Base-by-base conservation (phyloP, 805 yeast genomes). In the Teunomyces lycoperdinae region DNA sequence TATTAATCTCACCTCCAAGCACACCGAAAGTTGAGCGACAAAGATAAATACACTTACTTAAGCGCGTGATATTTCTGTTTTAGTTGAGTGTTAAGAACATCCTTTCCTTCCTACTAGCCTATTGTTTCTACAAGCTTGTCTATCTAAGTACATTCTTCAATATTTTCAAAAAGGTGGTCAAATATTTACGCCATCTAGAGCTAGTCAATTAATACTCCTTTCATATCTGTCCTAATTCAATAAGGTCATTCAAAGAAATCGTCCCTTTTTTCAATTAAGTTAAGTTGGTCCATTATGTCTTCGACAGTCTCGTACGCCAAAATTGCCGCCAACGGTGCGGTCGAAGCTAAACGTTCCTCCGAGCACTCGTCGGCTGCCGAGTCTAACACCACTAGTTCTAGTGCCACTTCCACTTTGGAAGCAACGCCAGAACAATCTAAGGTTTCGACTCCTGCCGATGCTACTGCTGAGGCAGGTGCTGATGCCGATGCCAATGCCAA, bases 241-340 rank as follows among this genome's bases (percentile, higher is more conserved):
- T 10, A 31, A 40, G 33, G 10, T 38, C 29, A 14, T 14, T n/a
- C 8, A 32, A 9, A 16, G 9, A 32, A 31, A 32, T 16, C 24
- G 6, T 20, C 17, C 42, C 20, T 13, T 10, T 27, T 13, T 9
- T 10, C n/a, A n/a, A 14, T 13, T 26, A 13, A 9, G 10, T 16
- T 13, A 38, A 38, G 33, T 27, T 41, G 38, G 28, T 39, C 42
- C 44, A 49, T 13, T 26, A 60, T 58, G 66, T 46, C 61, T 34
- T 44, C 58, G 46, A 56, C 71, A 34, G 61, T 70, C 36, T 71
- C 76, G 31, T 71, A 71, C 55, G 77, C 77, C 48, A 69, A 71
- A 50, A 64, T 67, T 45, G 76, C 74, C 51, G 76, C 76, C 50
- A 65, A 63, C 47, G 73, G 70, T 44, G 54, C 47, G 29, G 26